Conservation (phyloP, 1,284 basidiomycete genomes). For the Exobasidium cylindrosporum region DNA sequence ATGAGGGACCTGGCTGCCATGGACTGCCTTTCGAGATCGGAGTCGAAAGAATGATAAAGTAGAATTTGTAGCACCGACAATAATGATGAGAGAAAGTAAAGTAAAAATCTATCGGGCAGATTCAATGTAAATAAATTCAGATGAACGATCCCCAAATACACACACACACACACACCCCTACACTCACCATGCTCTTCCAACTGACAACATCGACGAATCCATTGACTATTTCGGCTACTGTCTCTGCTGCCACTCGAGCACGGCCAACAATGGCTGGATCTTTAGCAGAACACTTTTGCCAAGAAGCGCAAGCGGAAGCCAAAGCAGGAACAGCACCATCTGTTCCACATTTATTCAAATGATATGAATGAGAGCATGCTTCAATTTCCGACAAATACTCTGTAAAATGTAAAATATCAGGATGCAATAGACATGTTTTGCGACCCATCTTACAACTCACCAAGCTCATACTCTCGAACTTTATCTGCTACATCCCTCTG, state of each 20-base stretch:
- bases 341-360: conserved; percentile 43
- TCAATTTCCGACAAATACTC: conserved; percentile 47
- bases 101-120: conserved; percentile 28
- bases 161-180: too few relatives aligned
- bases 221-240: conserved; percentile 92
- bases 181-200: conserved; percentile 77
- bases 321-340: conserved; percentile 45
- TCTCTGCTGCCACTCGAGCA: conserved; percentile 84
- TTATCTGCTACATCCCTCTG: conserved; percentile 85
- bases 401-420: too few relatives aligned
- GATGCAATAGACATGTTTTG: too few relatives aligned
- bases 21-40: conserved; percentile 17
- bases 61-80: conserved; percentile 50
- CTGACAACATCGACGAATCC: conserved; percentile 93
- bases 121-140: too few relatives aligned
- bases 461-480: conserved; percentile 79
- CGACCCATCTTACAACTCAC: conserved; percentile 64
- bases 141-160: too few relatives aligned
- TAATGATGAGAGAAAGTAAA: conserved; percentile 42
- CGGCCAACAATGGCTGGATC: conserved; percentile 85
- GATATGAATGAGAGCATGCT: conserved; percentile 33
- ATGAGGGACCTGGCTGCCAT: neutral
- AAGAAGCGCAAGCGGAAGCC: conserved; percentile 56
- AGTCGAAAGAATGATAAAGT: conserved; percentile 49
- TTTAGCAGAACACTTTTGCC: conserved; percentile 94